Base-by-base conservation (phyloP, 768 basidiomycete genomes). In the Jaapia argillacea region DNA sequence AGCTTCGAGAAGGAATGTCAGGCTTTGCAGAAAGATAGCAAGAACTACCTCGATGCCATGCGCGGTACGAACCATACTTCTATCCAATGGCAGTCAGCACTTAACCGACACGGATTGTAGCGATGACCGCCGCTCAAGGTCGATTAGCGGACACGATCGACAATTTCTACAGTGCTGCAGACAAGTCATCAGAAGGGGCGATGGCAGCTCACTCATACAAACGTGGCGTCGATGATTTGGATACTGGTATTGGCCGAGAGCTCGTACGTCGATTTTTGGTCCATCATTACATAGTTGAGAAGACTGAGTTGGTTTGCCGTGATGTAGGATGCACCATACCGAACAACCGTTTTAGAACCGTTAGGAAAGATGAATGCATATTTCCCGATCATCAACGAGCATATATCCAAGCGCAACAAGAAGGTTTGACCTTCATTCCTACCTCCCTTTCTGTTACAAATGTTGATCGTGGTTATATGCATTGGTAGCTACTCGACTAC, bases 171-270 rank as follows among this genome's bases (percentile, higher is more conserved):
- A 74, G 78, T 46, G 76, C 91, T 37, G 77, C 87, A 12, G 90
- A 91, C 70, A 75, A 75, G 46, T 66, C 77, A 24, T 89, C 87
- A 6, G 89, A 92, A 50, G 87, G 91, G 36, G 96, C 94, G 6
- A 96, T 98, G 90, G 86, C 93, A 0, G 87, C 89, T 1, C 89
- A 97, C 54, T 87, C 96, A 2, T 99, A 98, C 71, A 94, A 88
- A 57, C 77, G 88, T 26, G 88, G 92, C 0, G 87, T 96, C 5
- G 90, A 94, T 52, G 96, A 99, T 48, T 69, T 98, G 36, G 96
- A 99, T 53, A 71, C 76, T 1, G 83, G 80, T 33, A 81, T 96
- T 28, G 77, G 78, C 23, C 64, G 90, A 46, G 89, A 96, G 60
- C 70, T 99, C 45, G 92, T 93, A 50, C 41, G 84, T 67, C n/a